Evolutionary conservation across 345 rosid species (phyloP), one percentile per base, ranked within the genome.

Genomic region (Rhizophora mangle): DNA sequence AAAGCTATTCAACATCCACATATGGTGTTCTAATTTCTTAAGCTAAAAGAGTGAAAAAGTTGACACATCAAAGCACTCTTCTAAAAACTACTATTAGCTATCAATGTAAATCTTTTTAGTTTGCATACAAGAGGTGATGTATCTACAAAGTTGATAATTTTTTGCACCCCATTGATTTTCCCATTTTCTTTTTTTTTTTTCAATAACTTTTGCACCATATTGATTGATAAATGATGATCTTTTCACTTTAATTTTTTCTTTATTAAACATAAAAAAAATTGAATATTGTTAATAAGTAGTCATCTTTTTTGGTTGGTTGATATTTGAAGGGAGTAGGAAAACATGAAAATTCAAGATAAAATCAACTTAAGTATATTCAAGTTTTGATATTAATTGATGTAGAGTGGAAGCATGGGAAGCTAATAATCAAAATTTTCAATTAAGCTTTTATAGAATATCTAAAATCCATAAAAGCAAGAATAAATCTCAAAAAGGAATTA

Each of bases 211-310:
- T 77, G 70, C 69, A 62, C 72, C 76, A 59, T 59, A 75, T 71
- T 79, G 82, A 84, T 84, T 81, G 83, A 81, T 72, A 75, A 82
- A 84, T 84, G 62, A 81, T 81, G 65, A 77, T 75, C 77, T 75
- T 77, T 75, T 76, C 78, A 67, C 85, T 79, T 77, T 80, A 81
- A 72, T 76, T 65, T 24, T 54, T 21, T n/a, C 5, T 19, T 22
- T 53, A 6, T n/a, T 53, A 24, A 22, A 36, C 10, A 36, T 6
- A 36, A 37, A 36, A 8, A 8, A 34, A 34, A 34, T 34, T 34
- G 37, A 34, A 9, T 34, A 1, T 34, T 34, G 37, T 34, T 34
- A 6, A 34, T 34, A 34, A 34, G 7, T 34, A 34, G 36, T 34
- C 36, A 4, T 34, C 6, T 5, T 34, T 36, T 37, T 37, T 37